Evolutionary conservation across 148 eudicot species (phyloP).

Genomic region (Rhododendron molle): DNA sequence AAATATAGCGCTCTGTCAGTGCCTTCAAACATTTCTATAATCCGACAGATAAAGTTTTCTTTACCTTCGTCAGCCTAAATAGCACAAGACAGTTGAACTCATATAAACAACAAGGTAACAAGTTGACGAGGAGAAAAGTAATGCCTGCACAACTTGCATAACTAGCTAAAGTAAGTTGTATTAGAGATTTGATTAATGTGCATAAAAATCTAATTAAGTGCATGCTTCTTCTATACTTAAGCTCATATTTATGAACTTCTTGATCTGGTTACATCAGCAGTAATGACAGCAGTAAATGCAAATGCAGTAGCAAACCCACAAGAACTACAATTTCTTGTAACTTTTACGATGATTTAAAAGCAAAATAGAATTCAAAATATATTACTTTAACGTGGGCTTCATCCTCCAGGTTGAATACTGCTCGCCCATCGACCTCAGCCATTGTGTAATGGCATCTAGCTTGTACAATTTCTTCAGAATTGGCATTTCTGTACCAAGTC

Average conservation of each 20-base stretch:
- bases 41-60: constrained; percentile 47
- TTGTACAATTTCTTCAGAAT: constrained; percentile 16
- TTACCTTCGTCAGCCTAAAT: constrained; percentile 47
- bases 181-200: too few species aligned
- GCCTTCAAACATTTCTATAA: constrained; percentile 67
- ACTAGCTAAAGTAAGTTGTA: too few species aligned
- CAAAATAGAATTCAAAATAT: background rate
- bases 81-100: background rate
- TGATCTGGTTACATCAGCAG: too few species aligned
- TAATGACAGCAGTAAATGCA: too few species aligned
- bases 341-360: background rate
- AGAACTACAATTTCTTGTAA: too few species aligned
- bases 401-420: constrained; percentile 40
- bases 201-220: too few species aligned
- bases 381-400: constrained; percentile 60
- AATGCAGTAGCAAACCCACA: too few species aligned
- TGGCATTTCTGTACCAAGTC: constrained; percentile 14
- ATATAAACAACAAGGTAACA: background rate
- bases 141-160: too few species aligned
- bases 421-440: constrained; percentile 41
- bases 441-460: constrained; percentile 44
- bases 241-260: too few species aligned
- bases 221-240: too few species aligned
- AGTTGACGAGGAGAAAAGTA: too few species aligned
- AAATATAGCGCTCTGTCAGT: constrained; percentile 46